Conservation (phyloP, 192 early-diverging fungal species). For the Chytriomyces sp. region DNA sequence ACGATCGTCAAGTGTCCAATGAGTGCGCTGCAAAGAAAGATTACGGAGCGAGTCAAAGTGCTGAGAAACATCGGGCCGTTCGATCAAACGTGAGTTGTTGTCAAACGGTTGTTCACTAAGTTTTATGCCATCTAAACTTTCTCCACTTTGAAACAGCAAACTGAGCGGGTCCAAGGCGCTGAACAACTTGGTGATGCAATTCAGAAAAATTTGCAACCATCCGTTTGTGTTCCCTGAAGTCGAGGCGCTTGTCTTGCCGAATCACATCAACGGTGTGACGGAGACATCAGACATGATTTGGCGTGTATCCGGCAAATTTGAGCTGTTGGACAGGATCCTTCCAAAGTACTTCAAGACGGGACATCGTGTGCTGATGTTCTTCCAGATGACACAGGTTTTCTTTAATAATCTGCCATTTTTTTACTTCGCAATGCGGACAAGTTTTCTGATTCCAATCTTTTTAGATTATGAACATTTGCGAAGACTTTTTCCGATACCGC, state of each 20-base stretch:
- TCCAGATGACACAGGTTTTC: slow-evolving; percentile 65
- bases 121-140: neutral
- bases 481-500: slow-evolving; percentile 85
- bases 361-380: slow-evolving; percentile 78
- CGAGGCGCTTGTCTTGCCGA: slow-evolving; percentile 80
- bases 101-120: neutral
- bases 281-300: slow-evolving; percentile 78
- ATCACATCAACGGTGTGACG: slow-evolving; percentile 16
- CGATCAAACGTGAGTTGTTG: slow-evolving; percentile 52
- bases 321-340: slow-evolving; percentile 91
- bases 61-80: slow-evolving; percentile 38
- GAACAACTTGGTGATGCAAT: slow-evolving; percentile 98
- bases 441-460: slow-evolving; percentile 59
- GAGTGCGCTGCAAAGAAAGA: slow-evolving; percentile 77
- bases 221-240: slow-evolving; percentile 97
- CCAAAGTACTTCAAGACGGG: slow-evolving; percentile 83
- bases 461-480: slow-evolving; percentile 95
- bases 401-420: neutral
- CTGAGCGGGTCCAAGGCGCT: slow-evolving; percentile 72
- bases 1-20: slow-evolving; percentile 89
- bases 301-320: slow-evolving; percentile 93
- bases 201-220: slow-evolving; percentile 98
- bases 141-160: slow-evolving; percentile 1
- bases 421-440: slow-evolving; percentile 13
- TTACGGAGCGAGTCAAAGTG: slow-evolving; percentile 79